These are phyloP conservation scores for Fomitopsis pinicola DNA, from an alignment of 1,284 basidiomycete genomes.

Conservation along the genomic window DNA sequence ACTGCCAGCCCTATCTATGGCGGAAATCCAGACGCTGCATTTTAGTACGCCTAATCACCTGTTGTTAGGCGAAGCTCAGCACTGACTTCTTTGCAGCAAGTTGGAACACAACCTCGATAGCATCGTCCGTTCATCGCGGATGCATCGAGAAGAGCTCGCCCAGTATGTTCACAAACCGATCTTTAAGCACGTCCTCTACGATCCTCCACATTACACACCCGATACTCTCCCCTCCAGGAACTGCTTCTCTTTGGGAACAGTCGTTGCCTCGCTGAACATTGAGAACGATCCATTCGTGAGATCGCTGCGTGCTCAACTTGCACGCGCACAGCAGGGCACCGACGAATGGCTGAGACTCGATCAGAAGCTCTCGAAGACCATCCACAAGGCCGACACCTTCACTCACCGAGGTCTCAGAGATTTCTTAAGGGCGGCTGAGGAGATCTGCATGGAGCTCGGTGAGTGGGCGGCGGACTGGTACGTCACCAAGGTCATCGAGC, in stretches of 20 bases:
- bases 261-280: constrained; percentile 49
- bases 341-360: constrained; percentile 49
- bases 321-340: constrained; percentile 26
- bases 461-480: constrained; percentile 77
- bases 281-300: constrained; percentile 61
- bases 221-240: constrained; percentile 42
- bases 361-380: constrained; percentile 58
- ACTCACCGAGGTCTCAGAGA: constrained; percentile 63
- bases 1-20: constrained; percentile 82
- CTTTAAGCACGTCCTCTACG: constrained; percentile 56
- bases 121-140: constrained; percentile 57
- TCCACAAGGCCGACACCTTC: constrained; percentile 54
- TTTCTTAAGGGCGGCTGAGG: constrained; percentile 49
- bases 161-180: constrained; percentile 57
- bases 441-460: constrained; percentile 58
- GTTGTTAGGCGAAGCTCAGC: background rate
- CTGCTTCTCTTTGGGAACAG: constrained; percentile 39
- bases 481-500: constrained; percentile 50
- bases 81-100: constrained; percentile 27
- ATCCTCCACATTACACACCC: constrained; percentile 21
- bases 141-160: constrained; percentile 51
- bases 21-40: constrained; percentile 58
- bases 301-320: constrained; percentile 43
- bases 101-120: constrained; percentile 69
- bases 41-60: constrained; percentile 39